These are phyloP conservation scores for Hymenoscyphus occultus DNA, from an alignment of 2,329 filamentous ascomycete species.

Conservation along the genomic window DNA sequence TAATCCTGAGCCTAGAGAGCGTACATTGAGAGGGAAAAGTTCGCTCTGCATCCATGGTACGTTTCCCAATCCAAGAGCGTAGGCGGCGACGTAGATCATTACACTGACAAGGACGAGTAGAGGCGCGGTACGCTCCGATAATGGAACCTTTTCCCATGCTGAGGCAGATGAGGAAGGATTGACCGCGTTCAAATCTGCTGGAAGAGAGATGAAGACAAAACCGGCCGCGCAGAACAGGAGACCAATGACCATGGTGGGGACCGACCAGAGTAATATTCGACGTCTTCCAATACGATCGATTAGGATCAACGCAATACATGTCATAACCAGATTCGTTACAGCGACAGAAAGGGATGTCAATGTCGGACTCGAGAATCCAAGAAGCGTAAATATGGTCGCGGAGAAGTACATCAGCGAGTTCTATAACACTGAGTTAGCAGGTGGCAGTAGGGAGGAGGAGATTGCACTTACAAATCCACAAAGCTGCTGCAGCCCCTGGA, in stretches of 20 bases:
- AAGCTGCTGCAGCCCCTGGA: slow-evolving; percentile 85
- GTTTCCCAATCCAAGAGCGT: slow-evolving; percentile 83
- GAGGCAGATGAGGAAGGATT: slow-evolving; percentile 31
- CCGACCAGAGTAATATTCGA: slow-evolving; percentile 74
- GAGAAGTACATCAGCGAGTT: slow-evolving; percentile 94
- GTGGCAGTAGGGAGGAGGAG: background rate
- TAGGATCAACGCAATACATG: slow-evolving; percentile 67
- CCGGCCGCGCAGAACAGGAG: slow-evolving; percentile 68
- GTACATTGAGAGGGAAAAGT: slow-evolving; percentile 75
- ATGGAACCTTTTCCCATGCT: slow-evolving; percentile 23
- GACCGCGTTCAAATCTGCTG: slow-evolving; percentile 26
- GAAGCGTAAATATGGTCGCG: slow-evolving; percentile 73
- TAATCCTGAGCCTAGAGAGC: slow-evolving; percentile 68
- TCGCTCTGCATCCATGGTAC: slow-evolving; percentile 97
- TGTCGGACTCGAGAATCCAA: slow-evolving; percentile 76
- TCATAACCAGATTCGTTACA: slow-evolving; percentile 79
- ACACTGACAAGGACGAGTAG: slow-evolving; percentile 68
- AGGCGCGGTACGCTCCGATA: slow-evolving; percentile 40
- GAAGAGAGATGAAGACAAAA: slow-evolving; percentile 57
- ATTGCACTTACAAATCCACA: slow-evolving; percentile 67
- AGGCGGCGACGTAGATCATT: slow-evolving; percentile 79
- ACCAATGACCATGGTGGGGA: slow-evolving; percentile 78
- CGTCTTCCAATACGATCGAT: slow-evolving; percentile 80
- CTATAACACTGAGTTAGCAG: slow-evolving; percentile 37
- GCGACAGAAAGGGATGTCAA: slow-evolving; percentile 78